Evolutionary conservation across 1,139 yeast species (phyloP).

Genomic region (Magnusiomyces fungicola): DNA sequence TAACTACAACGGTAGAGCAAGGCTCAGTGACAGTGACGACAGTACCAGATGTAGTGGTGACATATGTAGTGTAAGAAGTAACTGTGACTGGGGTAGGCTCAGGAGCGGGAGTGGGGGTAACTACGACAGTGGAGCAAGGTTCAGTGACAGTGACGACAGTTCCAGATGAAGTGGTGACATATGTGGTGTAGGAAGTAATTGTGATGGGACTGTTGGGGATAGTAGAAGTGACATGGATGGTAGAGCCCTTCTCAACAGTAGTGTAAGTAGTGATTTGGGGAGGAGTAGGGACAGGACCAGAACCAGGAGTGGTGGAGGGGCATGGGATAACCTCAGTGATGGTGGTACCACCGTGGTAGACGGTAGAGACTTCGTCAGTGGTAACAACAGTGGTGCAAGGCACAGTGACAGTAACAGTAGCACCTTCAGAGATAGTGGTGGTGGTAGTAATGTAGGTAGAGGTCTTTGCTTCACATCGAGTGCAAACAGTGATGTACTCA

Average conservation of each 20-base stretch:
- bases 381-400: conserved; percentile 14
- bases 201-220: not conserved
- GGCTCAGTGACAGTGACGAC: conserved; percentile 7
- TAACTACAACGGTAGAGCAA: not conserved
- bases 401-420: conserved; percentile 14
- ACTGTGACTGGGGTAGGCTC: not conserved
- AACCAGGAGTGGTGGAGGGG: not conserved
- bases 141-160: not conserved
- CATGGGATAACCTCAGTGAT: conserved; percentile 14
- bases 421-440: conserved; percentile 8
- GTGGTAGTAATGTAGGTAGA: conserved; percentile 8
- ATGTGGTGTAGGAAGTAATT: not conserved
- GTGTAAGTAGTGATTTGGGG: not conserved
- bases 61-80: not conserved
- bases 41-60: conserved; percentile 10
- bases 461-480: conserved; percentile 7
- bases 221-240: not conserved
- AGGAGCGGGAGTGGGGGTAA: not conserved
- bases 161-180: not conserved
- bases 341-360: conserved; percentile 6
- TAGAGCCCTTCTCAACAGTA: not conserved
- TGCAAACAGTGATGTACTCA: conserved; percentile 10
- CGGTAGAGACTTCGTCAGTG: conserved; percentile 3
- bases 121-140: not conserved
- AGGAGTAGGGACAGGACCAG: not conserved